A percentile compares a stretch with the other conserved stretches of the same genome.
Conservation (phyloP, 805 yeast species). For the Barnettozyma populi region DNA sequence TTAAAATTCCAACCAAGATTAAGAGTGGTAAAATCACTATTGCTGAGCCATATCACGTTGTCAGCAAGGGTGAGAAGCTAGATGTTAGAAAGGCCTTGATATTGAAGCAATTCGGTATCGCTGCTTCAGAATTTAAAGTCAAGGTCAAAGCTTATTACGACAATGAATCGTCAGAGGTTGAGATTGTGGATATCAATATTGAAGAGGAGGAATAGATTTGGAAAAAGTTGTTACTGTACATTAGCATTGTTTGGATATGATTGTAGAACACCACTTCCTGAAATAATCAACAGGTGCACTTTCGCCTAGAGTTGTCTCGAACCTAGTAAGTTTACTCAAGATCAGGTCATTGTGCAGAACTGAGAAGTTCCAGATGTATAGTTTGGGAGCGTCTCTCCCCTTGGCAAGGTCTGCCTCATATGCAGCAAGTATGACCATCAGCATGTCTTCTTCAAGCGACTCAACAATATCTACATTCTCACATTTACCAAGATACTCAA, state of each 20-base stretch:
- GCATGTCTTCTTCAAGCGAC: neutral
- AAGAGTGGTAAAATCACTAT: conserved; percentile 82
- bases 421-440: conserved; percentile 8
- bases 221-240: conserved; percentile 7
- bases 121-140: conserved; percentile 87
- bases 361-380: conserved; percentile 2
- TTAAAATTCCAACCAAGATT: conserved; percentile 87
- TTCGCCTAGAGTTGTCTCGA: conserved; percentile 4
- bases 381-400: neutral
- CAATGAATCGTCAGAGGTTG: conserved; percentile 41
- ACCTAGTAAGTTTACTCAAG: conserved; percentile 5
- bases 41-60: conserved; percentile 72
- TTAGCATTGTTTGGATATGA: conserved; percentile 7
- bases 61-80: conserved; percentile 70
- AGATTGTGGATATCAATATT: conserved; percentile 31
- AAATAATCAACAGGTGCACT: neutral
- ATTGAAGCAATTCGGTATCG: conserved; percentile 92
- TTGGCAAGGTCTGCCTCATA: neutral
- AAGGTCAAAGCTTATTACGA: conserved; percentile 73
- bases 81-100: conserved; percentile 90
- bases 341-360: neutral
- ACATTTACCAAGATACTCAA: conserved; percentile 6
- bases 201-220: conserved; percentile 19
- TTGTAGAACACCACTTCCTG: conserved; percentile 6
- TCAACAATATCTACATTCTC: conserved; percentile 5